A percentile compares a stretch with the other conserved stretches of the same genome.
Evolutionary conservation across 1,139 yeast genomes (phyloP).

Genomic region (Geotrichum carabidarum): DNA sequence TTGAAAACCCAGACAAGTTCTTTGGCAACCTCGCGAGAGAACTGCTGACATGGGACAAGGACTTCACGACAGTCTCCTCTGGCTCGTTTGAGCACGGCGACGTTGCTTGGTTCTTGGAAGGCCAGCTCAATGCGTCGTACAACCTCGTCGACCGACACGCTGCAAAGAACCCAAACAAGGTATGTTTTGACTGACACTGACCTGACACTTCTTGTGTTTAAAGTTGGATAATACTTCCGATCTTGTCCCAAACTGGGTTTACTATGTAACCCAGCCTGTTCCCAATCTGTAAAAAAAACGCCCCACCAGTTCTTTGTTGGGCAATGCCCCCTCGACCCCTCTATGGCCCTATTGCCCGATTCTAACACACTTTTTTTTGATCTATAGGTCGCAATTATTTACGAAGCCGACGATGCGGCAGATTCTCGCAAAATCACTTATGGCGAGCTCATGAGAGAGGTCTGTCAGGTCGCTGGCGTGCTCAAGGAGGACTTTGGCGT

Average conservation of each 20-base stretch:
- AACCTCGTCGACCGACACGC: slow-evolving; percentile 98
- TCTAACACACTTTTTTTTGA: neutral
- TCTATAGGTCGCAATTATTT: slow-evolving; percentile 59
- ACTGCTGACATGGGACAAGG: slow-evolving; percentile 77
- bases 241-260: neutral
- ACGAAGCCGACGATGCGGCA: slow-evolving; percentile 89
- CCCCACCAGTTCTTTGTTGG: slow-evolving; percentile 3
- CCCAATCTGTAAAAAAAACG: neutral
- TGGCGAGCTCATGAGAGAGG: slow-evolving; percentile 81
- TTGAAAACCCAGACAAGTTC: slow-evolving; percentile 74
- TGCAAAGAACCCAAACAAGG: slow-evolving; percentile 72
- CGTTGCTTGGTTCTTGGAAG: slow-evolving; percentile 88
- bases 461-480: slow-evolving; percentile 83
- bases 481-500: slow-evolving; percentile 76
- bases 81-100: slow-evolving; percentile 79
- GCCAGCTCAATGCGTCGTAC: slow-evolving; percentile 87
- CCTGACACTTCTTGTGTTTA: neutral
- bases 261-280: neutral
- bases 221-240: too few species aligned
- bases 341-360: neutral
- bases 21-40: slow-evolving; percentile 81
- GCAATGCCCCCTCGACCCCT: neutral
- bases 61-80: slow-evolving; percentile 60
- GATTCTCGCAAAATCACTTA: slow-evolving; percentile 69
- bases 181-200: slow-evolving; percentile 14